These are phyloP conservation scores for Corynespora cassiicola DNA, from an alignment of 2,329 filamentous ascomycete species.

Conservation along the genomic window DNA sequence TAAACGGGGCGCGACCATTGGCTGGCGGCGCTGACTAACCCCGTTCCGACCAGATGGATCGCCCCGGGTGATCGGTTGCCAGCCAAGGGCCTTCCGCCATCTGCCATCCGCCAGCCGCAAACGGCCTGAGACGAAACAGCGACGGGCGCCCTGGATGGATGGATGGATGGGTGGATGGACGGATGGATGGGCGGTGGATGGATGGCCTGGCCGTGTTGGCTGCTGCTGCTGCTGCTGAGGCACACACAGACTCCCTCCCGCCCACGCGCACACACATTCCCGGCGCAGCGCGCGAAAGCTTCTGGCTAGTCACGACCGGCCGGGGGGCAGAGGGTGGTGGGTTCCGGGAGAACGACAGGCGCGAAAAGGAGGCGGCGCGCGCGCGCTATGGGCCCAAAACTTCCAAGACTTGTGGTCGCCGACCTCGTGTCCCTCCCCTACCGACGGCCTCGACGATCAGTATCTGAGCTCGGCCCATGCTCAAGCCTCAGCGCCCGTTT, in stretches of 20 bases:
- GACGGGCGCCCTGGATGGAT: no score
- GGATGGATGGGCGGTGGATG: no score
- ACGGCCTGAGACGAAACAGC: slow-evolving; percentile 1
- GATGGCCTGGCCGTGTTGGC: no score
- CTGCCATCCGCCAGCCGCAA: not conserved
- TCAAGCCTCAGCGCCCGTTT: slow-evolving; percentile 46
- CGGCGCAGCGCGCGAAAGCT: no score
- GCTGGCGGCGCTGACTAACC: slow-evolving; percentile 11
- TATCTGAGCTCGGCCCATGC: slow-evolving; percentile 36
- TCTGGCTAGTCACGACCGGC: no score
- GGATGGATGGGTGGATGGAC: no score
- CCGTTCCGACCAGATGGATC: slow-evolving; percentile 10
- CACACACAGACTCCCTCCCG: no score
- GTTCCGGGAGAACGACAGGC: slow-evolving; percentile 31
- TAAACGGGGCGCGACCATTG: slow-evolving; percentile 7
- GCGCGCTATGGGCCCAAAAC: slow-evolving; percentile 12
- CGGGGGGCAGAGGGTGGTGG: no score
- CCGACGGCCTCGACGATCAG: slow-evolving; percentile 38
- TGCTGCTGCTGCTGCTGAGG: not conserved
- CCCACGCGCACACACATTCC: no score
- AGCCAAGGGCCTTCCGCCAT: slow-evolving; percentile 18
- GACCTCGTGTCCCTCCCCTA: slow-evolving; percentile 38
- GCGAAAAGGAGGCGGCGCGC: slow-evolving; percentile 30
- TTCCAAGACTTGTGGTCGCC: slow-evolving; percentile 33
- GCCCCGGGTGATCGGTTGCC: slow-evolving; percentile 24